phyloP scores from a whole-genome alignment of 306 rosid genomes.

The Geum urbanum region DNA sequence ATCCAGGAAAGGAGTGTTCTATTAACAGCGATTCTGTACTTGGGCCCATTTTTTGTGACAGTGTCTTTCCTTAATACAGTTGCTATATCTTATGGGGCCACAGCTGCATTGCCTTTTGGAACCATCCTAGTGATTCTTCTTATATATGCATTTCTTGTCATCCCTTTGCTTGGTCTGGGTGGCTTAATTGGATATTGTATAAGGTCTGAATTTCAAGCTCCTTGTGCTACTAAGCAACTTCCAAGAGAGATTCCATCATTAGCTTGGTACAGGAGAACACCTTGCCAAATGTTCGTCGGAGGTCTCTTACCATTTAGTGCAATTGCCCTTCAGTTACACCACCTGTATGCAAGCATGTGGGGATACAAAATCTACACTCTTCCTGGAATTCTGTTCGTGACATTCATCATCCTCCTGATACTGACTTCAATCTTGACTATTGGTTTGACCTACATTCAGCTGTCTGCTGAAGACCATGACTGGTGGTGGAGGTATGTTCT shows the following conservation, averaged over 20 bases:
- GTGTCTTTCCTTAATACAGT: slow-evolving; percentile 57
- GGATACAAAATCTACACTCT: slow-evolving; percentile 75
- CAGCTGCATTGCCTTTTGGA: slow-evolving; percentile 70
- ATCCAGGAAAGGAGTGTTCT: slow-evolving; percentile 63
- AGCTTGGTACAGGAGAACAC: slow-evolving; percentile 74
- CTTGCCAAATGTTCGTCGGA: slow-evolving; percentile 70
- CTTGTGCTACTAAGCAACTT: slow-evolving; percentile 50
- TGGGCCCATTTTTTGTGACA: slow-evolving; percentile 61
- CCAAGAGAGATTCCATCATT: slow-evolving; percentile 61
- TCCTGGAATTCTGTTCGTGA: slow-evolving; percentile 56
- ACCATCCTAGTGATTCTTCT: slow-evolving; percentile 57
- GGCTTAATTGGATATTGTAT: slow-evolving; percentile 59
- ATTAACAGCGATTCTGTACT: slow-evolving; percentile 63
- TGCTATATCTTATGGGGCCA: slow-evolving; percentile 59
- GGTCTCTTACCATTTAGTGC: slow-evolving; percentile 82
- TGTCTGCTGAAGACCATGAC: slow-evolving; percentile 80
- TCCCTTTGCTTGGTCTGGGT: slow-evolving; percentile 85
- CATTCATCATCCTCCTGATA: slow-evolving; percentile 44
- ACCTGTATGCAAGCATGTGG: slow-evolving; percentile 72
- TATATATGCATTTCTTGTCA: slow-evolving; percentile 42
- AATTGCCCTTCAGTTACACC: slow-evolving; percentile 59
- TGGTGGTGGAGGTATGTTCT: slow-evolving; percentile 94
- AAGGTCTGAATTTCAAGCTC: slow-evolving; percentile 58
- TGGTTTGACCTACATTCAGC: slow-evolving; percentile 74
- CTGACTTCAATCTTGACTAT: slow-evolving; percentile 53